Evolutionary conservation across 1,139 yeast genomes (phyloP), one percentile per base, ranked within the genome.

Genomic region (Nakaseomyces nivariensis): DNA sequence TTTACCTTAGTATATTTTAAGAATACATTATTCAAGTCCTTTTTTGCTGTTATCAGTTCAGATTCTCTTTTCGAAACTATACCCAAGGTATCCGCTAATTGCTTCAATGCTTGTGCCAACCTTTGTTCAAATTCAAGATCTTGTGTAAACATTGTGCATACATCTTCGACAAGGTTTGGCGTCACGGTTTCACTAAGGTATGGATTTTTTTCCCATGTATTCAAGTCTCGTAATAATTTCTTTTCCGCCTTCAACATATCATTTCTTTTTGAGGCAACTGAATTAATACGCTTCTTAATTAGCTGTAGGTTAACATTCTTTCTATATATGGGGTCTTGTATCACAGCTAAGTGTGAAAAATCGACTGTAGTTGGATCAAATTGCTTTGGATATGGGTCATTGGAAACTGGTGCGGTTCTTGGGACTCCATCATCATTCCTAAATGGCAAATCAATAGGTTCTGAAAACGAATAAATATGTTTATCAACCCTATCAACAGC

Each of bases 21-120:
- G 24, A 54, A 43, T n/a, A 54, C 57, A 25, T 44, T 48, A n/a
- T 53, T 45, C 22, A 61, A 37, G 17, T 54, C 56, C 38, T 59
- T 62, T 36, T 53, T 55, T 31, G 53, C 60, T 6, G 51, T 54
- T n/a, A 56, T 47, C 47, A 62, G 48, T 40, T 62, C 61, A 8
- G 50, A 56, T 46, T 63, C 66, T 44, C 65, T 54, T 45, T 54
- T 51, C 7, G 57, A 51, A 5, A 62, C 54, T 47, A 52, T 59
- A 29, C 58, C 63, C 22, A 63, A 48, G 25, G 55, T 55, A 33
- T 52, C 51, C 4, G 57, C 53, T 11, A 62, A 42, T 7, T 46
- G 49, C 41, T 49, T 56, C 32, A 61, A 49, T 31, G 52, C 53
- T 8, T 51, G 51, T 1, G 60, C 45, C 7, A 60, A 50, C 4